Evolutionary conservation across 1,284 basidiomycete genomes (phyloP), one percentile per base, ranked within the genome.

Genomic region (Cryptococcus deneoformans): DNA sequence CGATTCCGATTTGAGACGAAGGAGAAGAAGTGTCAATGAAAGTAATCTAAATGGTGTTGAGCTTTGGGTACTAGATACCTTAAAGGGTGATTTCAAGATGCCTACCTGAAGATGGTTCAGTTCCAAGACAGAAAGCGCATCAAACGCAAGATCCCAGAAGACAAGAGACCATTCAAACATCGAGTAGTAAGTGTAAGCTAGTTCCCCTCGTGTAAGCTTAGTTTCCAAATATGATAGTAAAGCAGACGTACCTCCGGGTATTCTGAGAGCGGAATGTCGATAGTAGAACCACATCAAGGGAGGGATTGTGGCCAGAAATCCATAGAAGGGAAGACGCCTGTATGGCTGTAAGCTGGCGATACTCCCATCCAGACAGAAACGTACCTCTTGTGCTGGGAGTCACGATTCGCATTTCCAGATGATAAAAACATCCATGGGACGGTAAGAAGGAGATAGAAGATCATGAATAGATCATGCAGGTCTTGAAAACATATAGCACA

Each of bases 141-240:
- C 92, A 65, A 87, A 94, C 12, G 85, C 65, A 34, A 94, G 80
- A 62, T 95, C 91, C 59, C 88, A 82, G 53, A 88, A 69, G 47
- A 94, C 90, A 50, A 94, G 83, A 2, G 81, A 80, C 91, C 91
- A 95, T 76, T 95, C 91, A 63, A 90, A 89, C 73, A 93, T 86
- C 51, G 87, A 85, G 68, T 93, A 95, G 51, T 79, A 79, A 0
- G 89, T 91, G 76, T 93, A 94, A 9, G 91, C 90, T 90, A 66
- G 14, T 57, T 24, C 16, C 49, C 14, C 34, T 34, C 51, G 46
- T 46, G 62, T 52, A 39, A 60, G 47, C 44, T 53, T 42, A 16
- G 35, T 1, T 10, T 29, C 11, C 49, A n/a, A 35, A 20, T 20
- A 39, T 11, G 35, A 52, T 46, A 43, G 53, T 57, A 43, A 46